Conservation (phyloP, 345 rosid species). For the Theobroma cacao region DNA sequence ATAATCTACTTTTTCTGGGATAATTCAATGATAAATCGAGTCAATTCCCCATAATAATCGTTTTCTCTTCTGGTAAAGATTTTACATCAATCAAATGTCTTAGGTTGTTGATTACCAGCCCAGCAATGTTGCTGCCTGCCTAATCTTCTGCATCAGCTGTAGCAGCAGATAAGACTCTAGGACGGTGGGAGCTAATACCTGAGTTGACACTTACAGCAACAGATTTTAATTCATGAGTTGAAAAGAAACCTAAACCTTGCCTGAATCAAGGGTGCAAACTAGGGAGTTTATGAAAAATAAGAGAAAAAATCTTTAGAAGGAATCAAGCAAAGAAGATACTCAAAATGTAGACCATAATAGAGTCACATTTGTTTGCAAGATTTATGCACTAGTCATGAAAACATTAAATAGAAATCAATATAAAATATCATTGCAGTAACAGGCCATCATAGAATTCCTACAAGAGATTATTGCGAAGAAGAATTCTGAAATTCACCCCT, state of each 20-base stretch:
- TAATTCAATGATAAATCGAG: not conserved
- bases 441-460: not conserved
- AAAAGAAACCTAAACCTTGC: not conserved
- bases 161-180: not conserved
- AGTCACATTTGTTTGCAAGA: not conserved
- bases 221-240: not conserved
- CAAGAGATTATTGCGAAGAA: not conserved
- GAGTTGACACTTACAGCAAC: not conserved
- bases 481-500: not conserved
- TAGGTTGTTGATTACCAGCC: not conserved
- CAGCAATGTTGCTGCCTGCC: not conserved
- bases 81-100: not conserved
- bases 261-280: not conserved
- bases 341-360: not conserved
- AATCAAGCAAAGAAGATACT: not conserved
- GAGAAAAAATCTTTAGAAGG: not conserved
- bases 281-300: too few species aligned
- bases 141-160: not conserved
- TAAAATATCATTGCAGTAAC: not conserved
- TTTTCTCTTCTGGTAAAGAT: too few species aligned
- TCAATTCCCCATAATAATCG: not conserved
- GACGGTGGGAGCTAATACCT: not conserved
- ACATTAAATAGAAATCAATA: not conserved
- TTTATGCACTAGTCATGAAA: not conserved
- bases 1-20: too few species aligned